These are phyloP conservation scores for Murraya paniculata DNA, from an alignment of 345 rosid species.

Conservation along the genomic window DNA sequence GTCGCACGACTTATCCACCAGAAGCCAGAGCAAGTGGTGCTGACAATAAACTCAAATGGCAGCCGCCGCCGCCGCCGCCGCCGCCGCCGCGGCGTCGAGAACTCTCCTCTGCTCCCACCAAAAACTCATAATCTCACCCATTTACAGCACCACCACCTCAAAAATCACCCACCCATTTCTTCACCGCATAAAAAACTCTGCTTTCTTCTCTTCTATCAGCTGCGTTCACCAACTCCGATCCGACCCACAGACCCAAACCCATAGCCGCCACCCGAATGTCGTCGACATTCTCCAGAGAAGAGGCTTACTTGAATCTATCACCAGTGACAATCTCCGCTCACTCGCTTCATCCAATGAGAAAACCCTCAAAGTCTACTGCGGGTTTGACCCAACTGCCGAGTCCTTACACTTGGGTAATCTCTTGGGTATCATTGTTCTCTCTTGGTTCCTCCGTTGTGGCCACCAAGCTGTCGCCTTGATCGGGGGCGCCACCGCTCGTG, in stretches of 20 bases:
- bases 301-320: constrained; percentile 77
- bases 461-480: constrained; percentile 80
- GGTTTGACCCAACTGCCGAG: constrained; percentile 97
- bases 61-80: constrained; percentile 5
- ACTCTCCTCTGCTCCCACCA: constrained; percentile 32
- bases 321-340: constrained; percentile 75
- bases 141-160: constrained; percentile 17
- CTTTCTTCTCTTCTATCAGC: constrained; percentile 34
- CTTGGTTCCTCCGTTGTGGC: constrained; percentile 93
- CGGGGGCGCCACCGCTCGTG: constrained; percentile 92
- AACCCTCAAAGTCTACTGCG: constrained; percentile 68
- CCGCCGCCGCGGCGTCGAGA: constrained; percentile 33
- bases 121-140: constrained; percentile 32
- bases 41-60: constrained; percentile 14
- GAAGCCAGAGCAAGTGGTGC: background rate
- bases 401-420: constrained; percentile 92
- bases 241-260: constrained; percentile 30
- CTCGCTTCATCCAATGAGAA: constrained; percentile 30
- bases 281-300: constrained; percentile 73
- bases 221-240: constrained; percentile 31
- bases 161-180: constrained; percentile 15
- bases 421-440: constrained; percentile 83
- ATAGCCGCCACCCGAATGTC: constrained; percentile 47
- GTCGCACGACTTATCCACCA: background rate
- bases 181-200: constrained; percentile 20